Base-by-base conservation (phyloP, 1,284 basidiomycete species). In the Ganoderma multipileum region DNA sequence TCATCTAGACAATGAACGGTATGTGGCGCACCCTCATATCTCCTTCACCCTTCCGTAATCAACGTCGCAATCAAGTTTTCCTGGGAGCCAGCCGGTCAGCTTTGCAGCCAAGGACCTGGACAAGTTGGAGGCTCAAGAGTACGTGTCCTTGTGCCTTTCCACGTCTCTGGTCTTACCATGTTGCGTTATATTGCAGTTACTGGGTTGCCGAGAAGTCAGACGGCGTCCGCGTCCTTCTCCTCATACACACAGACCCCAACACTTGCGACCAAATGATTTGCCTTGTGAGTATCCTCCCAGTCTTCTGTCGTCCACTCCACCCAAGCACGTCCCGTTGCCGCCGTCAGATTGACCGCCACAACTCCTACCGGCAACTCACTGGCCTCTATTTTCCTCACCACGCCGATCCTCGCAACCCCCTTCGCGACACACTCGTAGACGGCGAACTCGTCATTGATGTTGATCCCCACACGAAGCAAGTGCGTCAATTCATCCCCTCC, bases 131-230 rank as follows among this genome's bases (percentile, higher is more conserved):
- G 83, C 82, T 30, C 88, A 92, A 83, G 95, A 98, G 95, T 96
- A 78, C 75, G 86, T 88, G 68, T 54, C 30, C 18, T 50, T 55
- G 38, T 38, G n/a, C 8, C n/a, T 55, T 54, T 68, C 47, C 60
- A 39, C 59, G 26, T 39, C 23, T 50, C 23, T 41, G 62, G 68
- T 59, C 44, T 42, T 64, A 52, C 63, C 65, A 54, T 47, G 20
- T 57, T 52, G 64, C 71, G 20, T 23, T 9, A 12, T 42, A 55
- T 61, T 42, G 44, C 75, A 98, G 96, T 79, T 99, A 94, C 79
- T 99, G 97, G 97, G 97, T 99, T 38, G 98, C 96, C 82, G 98
- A 99, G 83, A 99, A 99, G 84, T 98, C 96, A n/a, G 98, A 99
- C 78, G 98, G 98, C 2, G 83, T 99, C 64, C 90, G 98, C 54